Evolutionary conservation across 331 rosid genomes (phyloP), one percentile per base, ranked within the genome.

Genomic region (Arachis monticola): DNA sequence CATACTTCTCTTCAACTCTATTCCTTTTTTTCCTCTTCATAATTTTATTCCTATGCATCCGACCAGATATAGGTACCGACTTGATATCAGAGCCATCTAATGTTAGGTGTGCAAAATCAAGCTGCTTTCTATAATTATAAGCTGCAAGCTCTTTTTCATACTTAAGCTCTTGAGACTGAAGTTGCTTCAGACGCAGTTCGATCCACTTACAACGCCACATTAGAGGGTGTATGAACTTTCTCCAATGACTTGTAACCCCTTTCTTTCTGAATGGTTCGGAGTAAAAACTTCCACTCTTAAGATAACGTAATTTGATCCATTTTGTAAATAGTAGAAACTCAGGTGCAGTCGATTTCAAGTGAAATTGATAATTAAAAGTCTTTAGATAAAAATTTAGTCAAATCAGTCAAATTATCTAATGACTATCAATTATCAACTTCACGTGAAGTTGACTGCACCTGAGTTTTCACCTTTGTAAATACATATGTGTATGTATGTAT

Each of bases 161-260:
- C 82, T 88, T 84, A 22, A 6, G 77, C n/a, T 77, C 65, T 80
- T 79, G 93, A 56, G 89, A 87, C 64, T 76, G 83, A 70, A 94
- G 91, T 74, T 81, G 82, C 81, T 61, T 86, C 51, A 92, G 70
- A 80, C 65, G 77, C 83, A 92, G 77, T 76, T 90, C 99, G 50
- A 83, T 40, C 97, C 97, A 92, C 85, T 88, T 94, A 82, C 89
- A 86, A 27, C 97, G 93, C 93, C 91, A 86, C 82, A 45, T 80
- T 32, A 87, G 60, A 44, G 97, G 97, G 61, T 64, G 74, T 73
- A 86, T 83, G 80, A 87, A 94, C 79, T 44, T 86, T 79, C 80
- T 88, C 97, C 97, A 94, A 57, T 88, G 91, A 74, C 5, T 61
- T 61, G 93, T 90, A 81, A 84, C 64, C 80, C 75, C 90, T 81